Evolutionary conservation across 495 filamentous ascomycete species (phyloP), one percentile per base, ranked within the genome.

Genomic region (Daldinia concentrica): DNA sequence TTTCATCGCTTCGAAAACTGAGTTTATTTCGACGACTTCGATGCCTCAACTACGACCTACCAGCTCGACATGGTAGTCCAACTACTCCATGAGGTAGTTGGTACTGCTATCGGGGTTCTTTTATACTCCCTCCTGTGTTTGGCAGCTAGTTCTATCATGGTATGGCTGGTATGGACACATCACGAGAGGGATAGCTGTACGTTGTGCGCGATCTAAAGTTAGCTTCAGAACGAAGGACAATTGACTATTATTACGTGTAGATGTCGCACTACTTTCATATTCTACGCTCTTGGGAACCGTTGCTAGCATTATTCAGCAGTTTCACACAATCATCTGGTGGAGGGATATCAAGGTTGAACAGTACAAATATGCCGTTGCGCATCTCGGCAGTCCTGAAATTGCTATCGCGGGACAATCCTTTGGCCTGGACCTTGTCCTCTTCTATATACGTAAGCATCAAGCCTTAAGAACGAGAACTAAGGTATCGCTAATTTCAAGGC

Each of bases 111-210:
- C 64, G 75, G 54, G 15, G 77, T 86, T 29, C 76, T 84, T 27
- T 5, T 79, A 5, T 86, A 81, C 66, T 84, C 83, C 29, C 69
- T 80, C 17, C 8, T 83, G 9, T 84, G 80, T 51, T 62, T 84
- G n/a, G 60, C 41, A 3, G 62, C 73, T 45, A 78, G 79, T 55
- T 45, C 62, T 24, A 64, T 85, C 27, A 67, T 85, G 54, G 61
- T 83, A 3, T 79, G 77, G 72, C 69, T 86, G 9, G 78, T 82
- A 0, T 82, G 79, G 74, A 78, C 66, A 24, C 83, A 82, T 64
- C 78, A 82, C 32, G 83, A 84, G 66, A 80, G 78, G 61, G 77
- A 73, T 58, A 84, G 82, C 51, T 86, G 83, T 86, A 78, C 66
- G 81, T 79, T 57, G 6, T 15, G 12, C 3, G 5, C 3, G 11